These are phyloP conservation scores for Suhomyces panamericanus DNA, from an alignment of 1,139 yeast species.

Conservation along the genomic window DNA sequence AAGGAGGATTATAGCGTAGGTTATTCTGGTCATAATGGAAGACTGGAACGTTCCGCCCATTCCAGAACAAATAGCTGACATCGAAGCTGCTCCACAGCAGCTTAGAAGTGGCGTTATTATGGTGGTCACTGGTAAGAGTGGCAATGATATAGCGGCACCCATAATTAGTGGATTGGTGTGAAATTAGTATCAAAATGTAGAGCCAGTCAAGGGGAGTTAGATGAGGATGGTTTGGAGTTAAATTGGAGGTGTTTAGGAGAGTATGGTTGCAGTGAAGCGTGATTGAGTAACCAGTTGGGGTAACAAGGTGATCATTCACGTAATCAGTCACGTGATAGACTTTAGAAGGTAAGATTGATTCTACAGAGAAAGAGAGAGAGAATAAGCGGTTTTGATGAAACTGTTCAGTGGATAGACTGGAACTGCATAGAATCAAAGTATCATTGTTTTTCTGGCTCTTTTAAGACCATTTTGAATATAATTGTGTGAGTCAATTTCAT, in stretches of 20 bases:
- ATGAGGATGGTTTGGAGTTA: background rate
- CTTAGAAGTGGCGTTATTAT: constrained; percentile 75
- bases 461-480: no score
- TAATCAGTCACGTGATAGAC: background rate
- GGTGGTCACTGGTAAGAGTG: constrained; percentile 65
- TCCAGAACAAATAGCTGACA: constrained; percentile 65
- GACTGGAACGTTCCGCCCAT: constrained; percentile 64
- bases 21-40: constrained; percentile 66
- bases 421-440: no score
- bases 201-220: background rate
- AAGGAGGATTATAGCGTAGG: constrained; percentile 78
- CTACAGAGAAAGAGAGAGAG: no score
- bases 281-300: no score
- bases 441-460: no score
- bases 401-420: no score
- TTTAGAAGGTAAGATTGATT: no score
- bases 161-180: constrained; percentile 31
- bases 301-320: no score
- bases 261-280: no score
- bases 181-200: background rate
- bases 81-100: constrained; percentile 82
- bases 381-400: no score
- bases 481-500: no score
- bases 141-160: constrained; percentile 86
- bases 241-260: no score